Evolutionary conservation across 805 yeast species (phyloP), one percentile per base, ranked within the genome.

Genomic region (Barnettozyma populi): DNA sequence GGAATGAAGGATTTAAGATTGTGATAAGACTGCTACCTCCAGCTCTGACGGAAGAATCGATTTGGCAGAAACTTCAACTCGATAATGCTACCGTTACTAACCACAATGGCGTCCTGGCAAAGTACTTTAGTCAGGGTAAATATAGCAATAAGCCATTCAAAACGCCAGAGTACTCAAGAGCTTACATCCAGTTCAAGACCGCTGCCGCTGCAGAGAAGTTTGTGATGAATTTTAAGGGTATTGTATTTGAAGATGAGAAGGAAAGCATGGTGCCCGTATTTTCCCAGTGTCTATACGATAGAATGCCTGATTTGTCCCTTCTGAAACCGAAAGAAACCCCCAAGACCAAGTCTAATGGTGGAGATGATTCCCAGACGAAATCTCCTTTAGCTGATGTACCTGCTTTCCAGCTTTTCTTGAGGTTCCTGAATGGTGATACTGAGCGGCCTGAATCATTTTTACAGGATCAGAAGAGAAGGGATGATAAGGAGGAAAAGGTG

Each of bases 1-100:
- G 35, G 7, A 11, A 16, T 8, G 27, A 39, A 10, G 62, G 55
- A 1, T 37, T 51, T n/a, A 60, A 60, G 40, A 49, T 72, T 2
- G 63, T 61, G 0, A 59, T 75, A 2, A 65, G 81, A 45, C 56
- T 70, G 7, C 57, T 77, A 11, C 81, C 81, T 2, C 77, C 80
- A 2, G 51, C 55, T 18, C 53, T 73, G 16, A 41, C 50, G 1
- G 60, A 64, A 20, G 56, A 52, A 1, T 60, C 57, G 7, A 72
- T 74, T 39, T 60, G 58, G 51, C 37, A 47, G 6, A 55, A 52
- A 13, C 46, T 63, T 7, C 44, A 54, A 20, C 48, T 53, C 1
- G 52, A 41, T 10, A 46, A 55, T 31, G 7, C 13, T 19, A 13
- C 19, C 9, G n/a, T 4, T 19, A 14, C 13, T 14, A n/a, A 3